phyloP scores from a whole-genome alignment of 495 filamentous ascomycete species.

The Cryomyces minteri region DNA sequence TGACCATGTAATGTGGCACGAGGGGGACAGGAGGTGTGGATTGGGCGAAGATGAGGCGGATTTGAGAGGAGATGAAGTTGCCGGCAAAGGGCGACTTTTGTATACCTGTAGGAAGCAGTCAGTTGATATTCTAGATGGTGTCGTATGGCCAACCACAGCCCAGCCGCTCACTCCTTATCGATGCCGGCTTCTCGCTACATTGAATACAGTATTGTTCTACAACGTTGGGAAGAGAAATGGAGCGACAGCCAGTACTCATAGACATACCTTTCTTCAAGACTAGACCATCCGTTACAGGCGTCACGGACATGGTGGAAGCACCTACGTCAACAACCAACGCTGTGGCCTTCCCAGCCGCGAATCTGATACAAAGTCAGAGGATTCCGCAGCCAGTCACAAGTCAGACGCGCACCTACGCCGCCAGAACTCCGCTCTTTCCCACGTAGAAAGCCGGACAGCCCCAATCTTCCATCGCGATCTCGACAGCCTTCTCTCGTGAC shows the following conservation, averaged over 20 bases:
- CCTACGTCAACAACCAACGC: slow-evolving; percentile 85
- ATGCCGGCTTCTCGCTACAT: not conserved
- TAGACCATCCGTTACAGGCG: slow-evolving; percentile 85
- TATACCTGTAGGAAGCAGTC: slow-evolving; percentile 31
- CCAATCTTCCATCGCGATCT: slow-evolving; percentile 92
- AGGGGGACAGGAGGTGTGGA: slow-evolving; percentile 62
- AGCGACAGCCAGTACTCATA: not conserved
- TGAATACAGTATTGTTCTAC: not conserved
- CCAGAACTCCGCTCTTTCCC: slow-evolving; percentile 45
- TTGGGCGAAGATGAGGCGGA: slow-evolving; percentile 59
- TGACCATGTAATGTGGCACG: slow-evolving; percentile 71
- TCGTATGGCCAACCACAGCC: no score
- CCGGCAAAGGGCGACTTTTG: slow-evolving; percentile 71
- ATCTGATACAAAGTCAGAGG: slow-evolving; percentile 27
- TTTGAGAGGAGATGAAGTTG: slow-evolving; percentile 73
- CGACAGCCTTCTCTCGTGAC: slow-evolving; percentile 76
- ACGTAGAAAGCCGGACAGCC: slow-evolving; percentile 87
- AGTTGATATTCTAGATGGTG: no score
- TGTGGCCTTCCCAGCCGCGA: slow-evolving; percentile 80
- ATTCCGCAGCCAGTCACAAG: not conserved
- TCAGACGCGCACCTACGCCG: slow-evolving; percentile 32
- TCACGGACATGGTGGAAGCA: slow-evolving; percentile 77
- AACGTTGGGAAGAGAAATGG: not conserved
- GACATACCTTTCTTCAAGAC: slow-evolving; percentile 53
- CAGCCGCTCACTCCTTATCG: not conserved